Evolutionary conservation across 345 rosid species (phyloP).

Genomic region (Eucalyptus pauciflora): DNA sequence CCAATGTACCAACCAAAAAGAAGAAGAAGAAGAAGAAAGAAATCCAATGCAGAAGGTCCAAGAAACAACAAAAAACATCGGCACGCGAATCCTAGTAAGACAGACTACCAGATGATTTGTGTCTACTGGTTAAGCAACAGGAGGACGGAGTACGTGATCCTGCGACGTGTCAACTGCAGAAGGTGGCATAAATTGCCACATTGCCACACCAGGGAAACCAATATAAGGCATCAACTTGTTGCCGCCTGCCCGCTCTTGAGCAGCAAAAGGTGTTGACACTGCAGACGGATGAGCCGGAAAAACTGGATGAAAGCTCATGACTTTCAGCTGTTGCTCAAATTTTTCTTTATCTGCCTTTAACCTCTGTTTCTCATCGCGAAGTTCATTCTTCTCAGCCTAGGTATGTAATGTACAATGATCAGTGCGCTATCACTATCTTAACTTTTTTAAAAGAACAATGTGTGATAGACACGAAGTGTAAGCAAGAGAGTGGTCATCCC

Average conservation of each 20-base stretch:
- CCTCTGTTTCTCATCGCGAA: slow-evolving; percentile 70
- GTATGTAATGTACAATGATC: not conserved
- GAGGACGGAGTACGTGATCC: slow-evolving; percentile 96
- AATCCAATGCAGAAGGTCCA: not conserved
- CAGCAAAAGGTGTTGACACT: slow-evolving; percentile 65
- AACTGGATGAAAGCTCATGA: slow-evolving; percentile 61
- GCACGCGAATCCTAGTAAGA: not conserved
- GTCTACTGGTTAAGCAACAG: slow-evolving; percentile 25
- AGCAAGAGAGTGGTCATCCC: not conserved
- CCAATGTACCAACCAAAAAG: not conserved
- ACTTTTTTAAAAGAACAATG: not conserved
- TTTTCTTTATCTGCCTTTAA: slow-evolving; percentile 65
- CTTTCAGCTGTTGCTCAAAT: slow-evolving; percentile 65
- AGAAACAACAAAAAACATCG: not conserved
- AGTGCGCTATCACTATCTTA: not conserved
- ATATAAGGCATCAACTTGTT: slow-evolving; percentile 86
- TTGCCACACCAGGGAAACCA: slow-evolving; percentile 86
- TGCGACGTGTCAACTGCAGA: slow-evolving; percentile 91
- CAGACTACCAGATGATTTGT: not conserved
- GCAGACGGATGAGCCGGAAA: slow-evolving; percentile 28
- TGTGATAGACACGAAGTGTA: not conserved
- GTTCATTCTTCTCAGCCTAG: slow-evolving; percentile 89
- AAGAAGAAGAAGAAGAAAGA: too few relatives aligned
- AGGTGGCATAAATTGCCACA: slow-evolving; percentile 99
- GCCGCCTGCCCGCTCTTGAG: slow-evolving; percentile 76